A percentile compares a stretch with the other conserved stretches of the same genome.
Conservation (phyloP, 2,329 filamentous ascomycete species). For the Colletotrichum ledebouriae region DNA sequence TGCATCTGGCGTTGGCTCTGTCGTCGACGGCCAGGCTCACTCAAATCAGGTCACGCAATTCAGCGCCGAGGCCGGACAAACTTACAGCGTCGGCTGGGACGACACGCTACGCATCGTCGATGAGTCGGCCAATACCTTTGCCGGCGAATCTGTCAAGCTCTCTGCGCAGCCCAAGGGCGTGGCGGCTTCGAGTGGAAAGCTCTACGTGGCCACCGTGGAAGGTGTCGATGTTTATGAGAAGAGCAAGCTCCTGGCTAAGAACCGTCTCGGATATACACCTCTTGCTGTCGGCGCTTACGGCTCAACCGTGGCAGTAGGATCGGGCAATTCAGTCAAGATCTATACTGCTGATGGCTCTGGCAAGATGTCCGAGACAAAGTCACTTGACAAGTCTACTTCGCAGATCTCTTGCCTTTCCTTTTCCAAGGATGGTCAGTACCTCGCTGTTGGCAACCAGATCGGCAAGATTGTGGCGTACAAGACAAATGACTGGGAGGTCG, state of each 20-base stretch:
- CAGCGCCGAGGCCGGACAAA: constrained; percentile 69
- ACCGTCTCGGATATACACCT: constrained; percentile 73
- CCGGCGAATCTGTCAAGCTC: constrained; percentile 76
- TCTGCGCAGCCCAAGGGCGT: constrained; percentile 85
- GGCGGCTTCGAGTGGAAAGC: constrained; percentile 63
- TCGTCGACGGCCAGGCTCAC: constrained; percentile 84
- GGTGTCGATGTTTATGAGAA: constrained; percentile 69
- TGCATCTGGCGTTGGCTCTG: constrained; percentile 74
- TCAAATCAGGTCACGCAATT: constrained; percentile 89
- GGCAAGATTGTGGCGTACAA: constrained; percentile 92
- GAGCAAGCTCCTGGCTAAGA: constrained; percentile 70
- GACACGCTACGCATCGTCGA: constrained; percentile 88
- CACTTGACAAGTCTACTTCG: constrained; percentile 77
- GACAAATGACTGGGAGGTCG: constrained; percentile 73
- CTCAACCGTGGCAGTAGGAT: constrained; percentile 80
- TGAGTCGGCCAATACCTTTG: constrained; percentile 79
- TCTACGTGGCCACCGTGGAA: constrained; percentile 70
- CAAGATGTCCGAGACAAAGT: constrained; percentile 65
- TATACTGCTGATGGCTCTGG: constrained; percentile 74
- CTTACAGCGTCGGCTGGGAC: constrained; percentile 95
- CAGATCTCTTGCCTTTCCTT: constrained; percentile 86
- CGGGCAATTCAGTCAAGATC: constrained; percentile 79
- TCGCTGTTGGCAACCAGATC: constrained; percentile 85
- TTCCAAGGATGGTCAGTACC: constrained; percentile 79
- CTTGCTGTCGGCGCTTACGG: constrained; percentile 79